Evolutionary conservation across 31 red algal species (phyloP), one percentile per base, ranked within the genome.

Genomic region (Odonthalia washingtoniensis): DNA sequence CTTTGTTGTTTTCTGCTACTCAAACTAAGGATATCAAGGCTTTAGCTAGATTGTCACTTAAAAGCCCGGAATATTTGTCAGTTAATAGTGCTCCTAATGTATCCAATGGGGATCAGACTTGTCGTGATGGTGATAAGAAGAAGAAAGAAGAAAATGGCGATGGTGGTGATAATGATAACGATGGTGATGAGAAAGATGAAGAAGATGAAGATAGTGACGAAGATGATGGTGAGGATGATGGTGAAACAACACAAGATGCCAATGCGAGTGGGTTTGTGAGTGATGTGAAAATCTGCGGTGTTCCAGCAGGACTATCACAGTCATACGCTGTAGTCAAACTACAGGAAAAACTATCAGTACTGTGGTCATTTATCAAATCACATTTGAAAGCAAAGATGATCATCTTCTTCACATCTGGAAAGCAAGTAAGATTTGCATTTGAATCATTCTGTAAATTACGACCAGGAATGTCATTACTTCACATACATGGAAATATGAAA

Each of bases 1-100:
- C 97, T 40, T 36, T 99, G 67, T 80, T 99, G 2, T 97, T 95
- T 74, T 99, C 97, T 62, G 97, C 97, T n/a, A 99, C 97, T 36
- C 95, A 96, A 86, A 99, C 97, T 39, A 92, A 91, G 73, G 93
- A 86, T 37, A 89, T 99, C 43, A 91, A 92, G 38, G 75, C 91
- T 65, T 80, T 99, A 1, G 97, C 97, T 63, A 67, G 92, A 44
- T 80, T 99, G 16, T 97, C 94, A 9, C 72, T 99, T 9, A 82
- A 87, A 31, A 61, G 89, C 9, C 97, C 97, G 4, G 91, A 96
- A 83, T 99, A 96, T 65, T 87, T 99, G 18, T 86, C 88, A 4
- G 86, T 99, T 14, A 43, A 68, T 39, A 85, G 61, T 74, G 24
- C 49, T 57, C 49, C 21, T 57, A 21, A 9, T 21, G 21, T 14